Conservation (phyloP, 164 flowering plant species). For the Paratinospora sagittata region DNA sequence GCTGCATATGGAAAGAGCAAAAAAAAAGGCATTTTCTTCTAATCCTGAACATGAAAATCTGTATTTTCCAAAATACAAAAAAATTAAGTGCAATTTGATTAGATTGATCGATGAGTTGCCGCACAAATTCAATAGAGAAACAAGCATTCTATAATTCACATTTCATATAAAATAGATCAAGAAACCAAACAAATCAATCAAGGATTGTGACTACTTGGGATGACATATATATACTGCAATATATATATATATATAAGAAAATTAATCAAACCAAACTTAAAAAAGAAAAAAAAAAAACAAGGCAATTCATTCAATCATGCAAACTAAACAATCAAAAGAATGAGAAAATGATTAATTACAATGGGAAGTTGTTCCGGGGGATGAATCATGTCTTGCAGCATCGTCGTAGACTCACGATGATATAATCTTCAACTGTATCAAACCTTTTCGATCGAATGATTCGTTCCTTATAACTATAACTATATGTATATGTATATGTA, state of each 20-base stretch:
- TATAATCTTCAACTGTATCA: too few relatives aligned
- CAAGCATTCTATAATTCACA: too few relatives aligned
- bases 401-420: too few relatives aligned
- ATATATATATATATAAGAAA: too few relatives aligned
- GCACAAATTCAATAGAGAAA: too few relatives aligned
- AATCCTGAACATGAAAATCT: neutral
- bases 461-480: neutral
- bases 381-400: conserved; percentile 20
- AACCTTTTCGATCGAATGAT: neutral
- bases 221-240: too few relatives aligned
- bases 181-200: too few relatives aligned
- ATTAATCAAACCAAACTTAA: neutral
- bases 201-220: too few relatives aligned
- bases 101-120: too few relatives aligned
- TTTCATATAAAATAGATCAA: too few relatives aligned
- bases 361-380: conserved; percentile 14
- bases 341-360: conserved; percentile 1
- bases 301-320: neutral
- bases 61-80: neutral
- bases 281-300: too few relatives aligned
- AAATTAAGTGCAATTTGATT: neutral
- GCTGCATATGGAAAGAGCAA: too few relatives aligned
- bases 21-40: neutral
- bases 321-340: neutral
- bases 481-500: neutral